phyloP scores from a whole-genome alignment of 345 rosid species.

The Diplotaxis tenuifolia region DNA sequence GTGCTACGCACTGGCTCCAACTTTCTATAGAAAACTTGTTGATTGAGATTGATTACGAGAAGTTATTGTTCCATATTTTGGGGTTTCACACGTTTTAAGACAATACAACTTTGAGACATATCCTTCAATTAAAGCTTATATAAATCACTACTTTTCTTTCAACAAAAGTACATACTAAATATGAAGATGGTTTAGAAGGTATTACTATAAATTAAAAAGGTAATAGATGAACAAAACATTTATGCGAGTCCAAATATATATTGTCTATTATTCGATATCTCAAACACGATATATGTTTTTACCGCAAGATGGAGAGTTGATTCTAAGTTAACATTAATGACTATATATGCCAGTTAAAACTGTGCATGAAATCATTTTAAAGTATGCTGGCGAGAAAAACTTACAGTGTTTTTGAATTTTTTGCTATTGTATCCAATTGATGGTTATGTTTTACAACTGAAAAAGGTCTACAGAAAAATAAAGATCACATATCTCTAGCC shows the following conservation, averaged over 20 bases:
- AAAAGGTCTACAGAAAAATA: neutral
- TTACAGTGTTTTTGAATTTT: neutral
- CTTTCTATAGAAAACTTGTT: neutral
- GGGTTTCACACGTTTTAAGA: neutral
- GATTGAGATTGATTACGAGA: neutral
- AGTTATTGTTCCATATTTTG: neutral
- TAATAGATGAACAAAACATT: neutral
- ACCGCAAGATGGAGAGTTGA: neutral
- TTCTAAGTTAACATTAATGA: neutral
- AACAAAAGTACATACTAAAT: neutral
- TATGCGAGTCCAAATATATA: neutral
- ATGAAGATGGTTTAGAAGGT: neutral
- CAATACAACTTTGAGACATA: neutral
- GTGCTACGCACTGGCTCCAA: neutral
- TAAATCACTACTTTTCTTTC: neutral
- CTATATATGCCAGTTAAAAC: neutral
- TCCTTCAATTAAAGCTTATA: neutral
- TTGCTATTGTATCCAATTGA: neutral
- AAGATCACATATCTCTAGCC: conserved; percentile 8
- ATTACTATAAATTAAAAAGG: neutral
- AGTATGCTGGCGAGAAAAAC: neutral
- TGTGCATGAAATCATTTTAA: neutral
- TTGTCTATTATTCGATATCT: neutral
- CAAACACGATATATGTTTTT: neutral
- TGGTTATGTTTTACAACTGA: neutral